These are phyloP conservation scores for Talaromyces marneffei DNA, from an alignment of 2,329 filamentous ascomycete genomes.

Conservation along the genomic window DNA sequence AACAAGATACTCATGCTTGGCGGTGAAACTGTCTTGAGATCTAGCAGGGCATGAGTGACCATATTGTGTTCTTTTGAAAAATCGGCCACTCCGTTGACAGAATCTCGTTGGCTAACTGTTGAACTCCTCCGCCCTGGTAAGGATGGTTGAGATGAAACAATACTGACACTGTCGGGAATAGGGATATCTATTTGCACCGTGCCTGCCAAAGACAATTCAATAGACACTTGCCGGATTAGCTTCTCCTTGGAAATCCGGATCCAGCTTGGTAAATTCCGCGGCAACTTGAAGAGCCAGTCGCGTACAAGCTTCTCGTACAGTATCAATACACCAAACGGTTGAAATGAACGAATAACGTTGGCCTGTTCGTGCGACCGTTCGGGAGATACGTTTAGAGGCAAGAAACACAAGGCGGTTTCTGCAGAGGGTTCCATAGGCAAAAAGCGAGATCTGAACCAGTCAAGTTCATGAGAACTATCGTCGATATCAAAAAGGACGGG, in stretches of 20 bases:
- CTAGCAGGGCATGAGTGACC: neutral
- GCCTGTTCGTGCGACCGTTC: neutral
- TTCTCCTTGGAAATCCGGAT: slow-evolving; percentile 37
- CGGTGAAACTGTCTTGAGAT: slow-evolving; percentile 6
- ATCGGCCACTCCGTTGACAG: neutral
- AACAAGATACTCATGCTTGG: neutral
- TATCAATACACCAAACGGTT: slow-evolving; percentile 19
- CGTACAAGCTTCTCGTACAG: slow-evolving; percentile 34
- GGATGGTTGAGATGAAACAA: slow-evolving; percentile 1
- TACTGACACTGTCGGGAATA: neutral
- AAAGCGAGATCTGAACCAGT: slow-evolving; percentile 22
- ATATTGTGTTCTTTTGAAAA: neutral
- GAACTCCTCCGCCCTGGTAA: neutral
- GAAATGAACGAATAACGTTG: slow-evolving; percentile 14
- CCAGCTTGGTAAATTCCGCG: slow-evolving; percentile 29
- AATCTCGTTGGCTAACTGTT: neutral
- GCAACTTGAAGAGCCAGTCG: slow-evolving; percentile 33
- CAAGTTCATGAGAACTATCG: slow-evolving; percentile 27
- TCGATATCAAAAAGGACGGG: slow-evolving; percentile 34
- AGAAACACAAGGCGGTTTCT: slow-evolving; percentile 16
- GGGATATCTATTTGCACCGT: slow-evolving; percentile 21
- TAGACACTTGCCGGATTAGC: slow-evolving; percentile 30
- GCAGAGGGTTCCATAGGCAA: neutral
- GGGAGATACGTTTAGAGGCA: slow-evolving; percentile 18
- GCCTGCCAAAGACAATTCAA: slow-evolving; percentile 33